Conservation (phyloP, 371 early-diverging fungal genomes). For the Mucor racemosus region DNA sequence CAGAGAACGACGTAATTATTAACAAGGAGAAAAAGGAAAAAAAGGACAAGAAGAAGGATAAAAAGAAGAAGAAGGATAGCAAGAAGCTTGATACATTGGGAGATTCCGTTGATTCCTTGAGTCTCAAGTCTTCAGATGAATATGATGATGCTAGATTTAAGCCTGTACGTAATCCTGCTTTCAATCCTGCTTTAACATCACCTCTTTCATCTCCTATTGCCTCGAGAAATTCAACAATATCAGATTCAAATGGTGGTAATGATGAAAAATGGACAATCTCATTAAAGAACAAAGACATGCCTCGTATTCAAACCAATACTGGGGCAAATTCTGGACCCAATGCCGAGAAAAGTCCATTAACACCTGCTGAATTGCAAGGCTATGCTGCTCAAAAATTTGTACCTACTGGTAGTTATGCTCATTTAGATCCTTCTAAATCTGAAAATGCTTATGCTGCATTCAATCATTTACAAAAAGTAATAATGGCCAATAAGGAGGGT, state of each 20-base stretch:
- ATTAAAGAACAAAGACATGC: slow-evolving; percentile 9
- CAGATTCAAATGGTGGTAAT: background rate
- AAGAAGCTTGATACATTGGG: slow-evolving; percentile 2
- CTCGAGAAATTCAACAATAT: background rate
- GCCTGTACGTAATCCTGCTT: slow-evolving; percentile 28
- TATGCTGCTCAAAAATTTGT: slow-evolving; percentile 26
- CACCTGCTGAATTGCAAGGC: slow-evolving; percentile 31
- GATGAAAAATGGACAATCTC: slow-evolving; percentile 16
- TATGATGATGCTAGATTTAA: slow-evolving; percentile 19
- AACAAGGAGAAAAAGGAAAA: slow-evolving; percentile 23
- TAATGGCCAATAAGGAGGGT: background rate
- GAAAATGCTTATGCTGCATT: slow-evolving; percentile 26
- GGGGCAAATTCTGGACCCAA: background rate
- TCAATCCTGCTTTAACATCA: slow-evolving; percentile 8
- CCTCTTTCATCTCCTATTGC: slow-evolving; percentile 9
- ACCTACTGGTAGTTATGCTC: slow-evolving; percentile 24
- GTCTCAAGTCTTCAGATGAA: slow-evolving; percentile 10
- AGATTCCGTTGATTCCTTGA: slow-evolving; percentile 1
- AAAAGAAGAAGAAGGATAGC: slow-evolving; percentile 12
- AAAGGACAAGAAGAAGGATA: slow-evolving; percentile 24
- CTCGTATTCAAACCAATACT: background rate
- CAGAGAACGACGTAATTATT: slow-evolving; percentile 13
- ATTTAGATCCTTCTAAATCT: slow-evolving; percentile 26
- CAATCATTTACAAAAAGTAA: slow-evolving; percentile 22
- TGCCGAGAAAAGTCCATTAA: slow-evolving; percentile 2